Conservation (phyloP, 495 filamentous ascomycete species). For the Daldinia vernicosa region DNA sequence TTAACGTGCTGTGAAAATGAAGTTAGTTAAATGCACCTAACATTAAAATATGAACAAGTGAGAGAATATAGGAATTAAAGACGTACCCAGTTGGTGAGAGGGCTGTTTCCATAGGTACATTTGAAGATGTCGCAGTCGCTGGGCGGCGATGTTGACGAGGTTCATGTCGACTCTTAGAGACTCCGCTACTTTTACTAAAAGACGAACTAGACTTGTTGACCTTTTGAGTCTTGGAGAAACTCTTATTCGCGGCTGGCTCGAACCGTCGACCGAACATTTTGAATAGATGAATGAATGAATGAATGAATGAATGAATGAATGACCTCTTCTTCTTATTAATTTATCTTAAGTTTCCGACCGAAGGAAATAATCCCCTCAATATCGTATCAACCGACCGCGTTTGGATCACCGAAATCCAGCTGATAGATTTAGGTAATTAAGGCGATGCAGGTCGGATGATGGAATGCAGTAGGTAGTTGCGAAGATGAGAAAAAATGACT, state of each 20-base stretch:
- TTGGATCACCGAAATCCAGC: background rate
- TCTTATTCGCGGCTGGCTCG: constrained; percentile 51
- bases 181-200: constrained; percentile 56
- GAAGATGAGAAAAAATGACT: background rate
- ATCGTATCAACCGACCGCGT: constrained; percentile 1
- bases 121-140: constrained; percentile 47
- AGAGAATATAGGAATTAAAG: background rate
- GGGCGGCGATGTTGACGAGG: constrained; percentile 51
- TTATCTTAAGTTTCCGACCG: constrained; percentile 16
- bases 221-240: constrained; percentile 55
- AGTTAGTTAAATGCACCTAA: constrained; percentile 14
- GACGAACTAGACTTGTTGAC: constrained; percentile 55
- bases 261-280: constrained; percentile 57
- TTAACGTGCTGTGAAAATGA: constrained; percentile 58
- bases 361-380: constrained; percentile 11
- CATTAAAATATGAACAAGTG: background rate
- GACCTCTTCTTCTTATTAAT: constrained; percentile 12
- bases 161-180: constrained; percentile 57
- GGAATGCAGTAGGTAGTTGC: background rate
- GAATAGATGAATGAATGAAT: constrained; percentile 22
- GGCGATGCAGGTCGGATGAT: constrained; percentile 10
- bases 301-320: background rate
- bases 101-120: constrained; percentile 24
- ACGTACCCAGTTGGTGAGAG: constrained; percentile 50
- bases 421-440: constrained; percentile 3